These are phyloP conservation scores for Pleurotus citrinopileatus DNA, from an alignment of 768 basidiomycete genomes.

Conservation along the genomic window DNA sequence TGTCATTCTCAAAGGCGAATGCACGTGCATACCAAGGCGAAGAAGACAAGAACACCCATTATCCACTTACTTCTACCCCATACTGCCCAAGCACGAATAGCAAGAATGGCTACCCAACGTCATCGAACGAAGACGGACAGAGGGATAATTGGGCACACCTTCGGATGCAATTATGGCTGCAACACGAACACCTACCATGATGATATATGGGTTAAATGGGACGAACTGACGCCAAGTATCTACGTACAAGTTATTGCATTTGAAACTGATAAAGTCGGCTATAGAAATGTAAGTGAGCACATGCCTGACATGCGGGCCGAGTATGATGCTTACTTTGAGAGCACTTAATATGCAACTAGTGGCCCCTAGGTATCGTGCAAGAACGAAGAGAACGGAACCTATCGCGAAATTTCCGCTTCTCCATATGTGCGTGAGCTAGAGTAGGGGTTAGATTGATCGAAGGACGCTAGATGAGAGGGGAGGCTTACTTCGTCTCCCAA, in stretches of 20 bases:
- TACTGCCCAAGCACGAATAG: constrained; percentile 4
- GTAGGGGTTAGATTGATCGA: background rate
- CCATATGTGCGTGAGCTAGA: constrained; percentile 5
- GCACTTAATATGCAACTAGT: background rate
- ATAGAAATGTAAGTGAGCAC: background rate
- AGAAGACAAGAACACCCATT: background rate
- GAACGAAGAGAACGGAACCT: constrained; percentile 1
- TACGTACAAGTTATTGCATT: constrained; percentile 1
- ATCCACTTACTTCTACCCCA: constrained; percentile 7
- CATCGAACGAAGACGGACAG: background rate
- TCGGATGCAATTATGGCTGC: constrained; percentile 5
- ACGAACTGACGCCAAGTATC: no score
- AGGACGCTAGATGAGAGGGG: background rate
- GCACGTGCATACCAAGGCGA: background rate
- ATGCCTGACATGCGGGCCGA: background rate
- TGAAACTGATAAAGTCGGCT: background rate
- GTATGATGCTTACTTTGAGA: background rate
- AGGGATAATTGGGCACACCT: background rate
- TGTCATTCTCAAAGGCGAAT: background rate
- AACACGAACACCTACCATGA: constrained; percentile 1
- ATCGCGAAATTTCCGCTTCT: background rate
- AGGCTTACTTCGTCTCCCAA: constrained; percentile 1
- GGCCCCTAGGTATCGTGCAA: constrained; percentile 2
- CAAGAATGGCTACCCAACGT: background rate
- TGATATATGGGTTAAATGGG: background rate